These are phyloP conservation scores for Trypanosoma scelopori DNA, from an alignment of 208 protist genomes.

Conservation along the genomic window DNA sequence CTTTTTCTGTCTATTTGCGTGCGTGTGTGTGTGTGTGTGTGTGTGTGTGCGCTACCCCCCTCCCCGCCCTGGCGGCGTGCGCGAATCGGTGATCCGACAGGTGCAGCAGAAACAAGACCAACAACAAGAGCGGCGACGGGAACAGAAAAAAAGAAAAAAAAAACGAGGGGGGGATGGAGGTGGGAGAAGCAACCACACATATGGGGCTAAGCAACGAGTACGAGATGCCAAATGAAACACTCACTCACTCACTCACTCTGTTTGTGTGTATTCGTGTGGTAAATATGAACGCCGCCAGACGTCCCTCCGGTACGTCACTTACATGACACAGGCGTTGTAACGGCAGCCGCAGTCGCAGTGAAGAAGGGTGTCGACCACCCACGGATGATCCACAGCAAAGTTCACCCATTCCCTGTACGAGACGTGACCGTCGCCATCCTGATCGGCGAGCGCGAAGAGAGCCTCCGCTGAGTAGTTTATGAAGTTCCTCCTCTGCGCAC, in stretches of 20 bases:
- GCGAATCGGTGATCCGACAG: too few species aligned
- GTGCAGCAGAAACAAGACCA: too few species aligned
- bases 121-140: too few species aligned
- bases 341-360: conserved; percentile 3
- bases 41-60: neutral
- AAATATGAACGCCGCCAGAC: too few species aligned
- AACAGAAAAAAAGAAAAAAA: too few species aligned
- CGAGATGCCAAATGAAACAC: too few species aligned
- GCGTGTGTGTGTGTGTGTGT: neutral
- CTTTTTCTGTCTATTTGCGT: too few species aligned
- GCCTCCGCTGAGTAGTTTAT: conserved; percentile 29
- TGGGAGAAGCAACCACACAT: too few species aligned
- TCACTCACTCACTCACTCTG: neutral
- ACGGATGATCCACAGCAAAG: conserved; percentile 44
- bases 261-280: neutral
- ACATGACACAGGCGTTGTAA: neutral
- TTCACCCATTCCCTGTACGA: conserved; percentile 52
- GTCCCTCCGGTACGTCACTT: too few species aligned
- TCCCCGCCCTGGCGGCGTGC: too few species aligned
- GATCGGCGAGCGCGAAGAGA: conserved; percentile 48
- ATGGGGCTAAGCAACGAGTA: too few species aligned
- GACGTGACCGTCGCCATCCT: conserved; percentile 48
- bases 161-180: too few species aligned
- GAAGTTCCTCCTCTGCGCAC: conserved; percentile 5
- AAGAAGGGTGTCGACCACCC: conserved; percentile 40